A percentile compares a stretch with the other conserved stretches of the same genome.
Evolutionary conservation across 768 basidiomycete species (phyloP).

Genomic region (Stropharia rugosoannulata): DNA sequence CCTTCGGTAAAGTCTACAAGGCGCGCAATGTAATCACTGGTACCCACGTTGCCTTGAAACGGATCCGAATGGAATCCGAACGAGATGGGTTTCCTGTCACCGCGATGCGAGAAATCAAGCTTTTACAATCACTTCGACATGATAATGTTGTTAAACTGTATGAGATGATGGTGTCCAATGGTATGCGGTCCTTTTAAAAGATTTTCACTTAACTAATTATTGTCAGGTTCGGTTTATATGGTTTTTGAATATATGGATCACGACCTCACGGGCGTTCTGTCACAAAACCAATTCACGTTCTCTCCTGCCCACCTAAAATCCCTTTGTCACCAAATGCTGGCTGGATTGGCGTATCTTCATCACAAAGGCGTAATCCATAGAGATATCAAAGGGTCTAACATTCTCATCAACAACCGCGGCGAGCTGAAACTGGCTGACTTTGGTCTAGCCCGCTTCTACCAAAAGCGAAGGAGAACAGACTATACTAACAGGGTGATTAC

Average conservation of each 20-base stretch:
- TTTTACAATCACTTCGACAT: constrained; percentile 89
- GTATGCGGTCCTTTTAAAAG: constrained; percentile 39
- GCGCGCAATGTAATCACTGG: constrained; percentile 82
- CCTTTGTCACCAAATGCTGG: constrained; percentile 92
- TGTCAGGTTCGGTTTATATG: constrained; percentile 92
- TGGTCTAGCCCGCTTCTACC: constrained; percentile 94
- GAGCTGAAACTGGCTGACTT: constrained; percentile 98
- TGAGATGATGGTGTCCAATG: constrained; percentile 99
- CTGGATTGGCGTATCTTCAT: constrained; percentile 92
- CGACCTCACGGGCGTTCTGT: constrained; percentile 91
- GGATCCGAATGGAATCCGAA: constrained; percentile 97
- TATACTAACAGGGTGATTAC: constrained; percentile 99
- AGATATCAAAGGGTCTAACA: constrained; percentile 99
- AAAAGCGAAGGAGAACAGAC: constrained; percentile 85
- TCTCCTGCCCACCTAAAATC: constrained; percentile 91
- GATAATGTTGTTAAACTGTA: constrained; percentile 85
- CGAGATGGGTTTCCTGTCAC: constrained; percentile 98
- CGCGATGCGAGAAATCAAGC: constrained; percentile 98
- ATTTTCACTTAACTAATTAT: neutral
- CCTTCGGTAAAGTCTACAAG: constrained; percentile 98
- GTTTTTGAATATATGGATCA: constrained; percentile 99
- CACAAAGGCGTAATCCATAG: constrained; percentile 95
- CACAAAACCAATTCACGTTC: constrained; percentile 87
- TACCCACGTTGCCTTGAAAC: constrained; percentile 84
- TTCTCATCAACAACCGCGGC: constrained; percentile 86